Evolutionary conservation across 2,329 filamentous ascomycete genomes (phyloP), one percentile per base, ranked within the genome.

Genomic region (Colletotrichum costaricense): DNA sequence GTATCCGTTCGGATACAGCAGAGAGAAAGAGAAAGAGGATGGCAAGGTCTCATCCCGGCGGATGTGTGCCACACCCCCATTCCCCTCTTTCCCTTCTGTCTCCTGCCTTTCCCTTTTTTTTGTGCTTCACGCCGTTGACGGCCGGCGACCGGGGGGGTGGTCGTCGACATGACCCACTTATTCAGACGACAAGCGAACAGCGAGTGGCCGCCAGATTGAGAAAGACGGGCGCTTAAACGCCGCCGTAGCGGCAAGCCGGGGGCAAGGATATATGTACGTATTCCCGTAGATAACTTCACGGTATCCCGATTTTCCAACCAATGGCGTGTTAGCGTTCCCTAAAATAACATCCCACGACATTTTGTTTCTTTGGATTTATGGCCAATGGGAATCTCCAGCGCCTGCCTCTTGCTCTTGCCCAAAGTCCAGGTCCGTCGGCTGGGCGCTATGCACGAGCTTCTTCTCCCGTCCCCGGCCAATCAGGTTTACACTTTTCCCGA

Each of bases 271-370:
- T 16, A 42, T 42, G 35, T 16, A 42, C 4, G 33, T 33, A 12
- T 33, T 42, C 14, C 52, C 28, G 52, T 54, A 33, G 33, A 33
- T 33, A 33, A 11, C 33, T 33, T 33, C 3, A 30, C 8, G 57
- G 46, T 64, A 28, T 52, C 55, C 64, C 35, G 42, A 69, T 35
- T 71, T 64, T 56, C 56, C 46, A 59, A 35, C 80, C 79, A 82
- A 81, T 81, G 70, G 78, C 71, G 68, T 58, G 49, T 70, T 63
- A 72, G 75, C 54, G 69, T 28, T 73, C 67, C 75, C 58, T 76
- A 74, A 77, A 70, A 74, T 76, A 76, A 76, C 76, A 75, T 78
- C 72, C 77, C 76, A 79, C 78, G 56, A 75, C 75, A 77, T 70
- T n/a, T 16, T 42, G 35, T 42, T 42, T 16, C 12, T 42, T 5